A percentile compares a stretch with the other conserved stretches of the same genome.
These are phyloP conservation scores for Exophiala dermatitidis DNA, from an alignment of 2,329 filamentous ascomycete species.

Conservation along the genomic window DNA sequence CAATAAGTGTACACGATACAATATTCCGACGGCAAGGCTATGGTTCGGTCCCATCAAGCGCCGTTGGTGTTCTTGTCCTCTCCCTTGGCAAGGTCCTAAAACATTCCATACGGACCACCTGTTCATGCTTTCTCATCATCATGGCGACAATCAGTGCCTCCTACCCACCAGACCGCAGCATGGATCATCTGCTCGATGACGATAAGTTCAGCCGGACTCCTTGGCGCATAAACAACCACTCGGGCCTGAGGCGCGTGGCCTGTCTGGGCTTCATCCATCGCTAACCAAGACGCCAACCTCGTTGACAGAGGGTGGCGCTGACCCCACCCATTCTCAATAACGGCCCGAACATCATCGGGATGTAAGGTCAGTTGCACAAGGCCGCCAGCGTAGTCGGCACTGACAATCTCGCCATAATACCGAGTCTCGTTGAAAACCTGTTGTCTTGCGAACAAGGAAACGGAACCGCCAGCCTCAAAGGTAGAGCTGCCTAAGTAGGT, in stretches of 20 bases:
- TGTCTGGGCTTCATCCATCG: background rate
- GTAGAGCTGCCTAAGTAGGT: constrained; percentile 22
- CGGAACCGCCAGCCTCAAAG: constrained; percentile 14
- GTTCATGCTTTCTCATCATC: constrained; percentile 9
- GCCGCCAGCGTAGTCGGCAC: constrained; percentile 7
- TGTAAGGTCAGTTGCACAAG: constrained; percentile 47
- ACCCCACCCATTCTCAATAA: constrained; percentile 72
- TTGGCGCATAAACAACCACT: constrained; percentile 33
- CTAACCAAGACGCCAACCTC: constrained; percentile 11
- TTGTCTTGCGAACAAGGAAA: constrained; percentile 17
- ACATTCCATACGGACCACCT: too few species aligned
- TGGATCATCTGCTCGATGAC: constrained; percentile 31
- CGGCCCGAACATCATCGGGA: constrained; percentile 64
- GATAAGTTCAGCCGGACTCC: constrained; percentile 31
- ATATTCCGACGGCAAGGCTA: too few species aligned
- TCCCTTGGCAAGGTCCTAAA: too few species aligned
- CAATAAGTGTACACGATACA: too few species aligned
- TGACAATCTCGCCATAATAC: constrained; percentile 22
- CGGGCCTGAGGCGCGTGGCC: constrained; percentile 1
- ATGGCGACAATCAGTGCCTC: constrained; percentile 10
- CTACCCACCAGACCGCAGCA: constrained; percentile 30
- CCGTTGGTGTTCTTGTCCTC: too few species aligned
- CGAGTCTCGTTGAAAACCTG: constrained; percentile 18
- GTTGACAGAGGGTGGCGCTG: constrained; percentile 50
- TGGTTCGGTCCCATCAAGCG: too few species aligned